Base-by-base conservation (phyloP, 805 yeast genomes). In the Metschnikowia peoriensis region DNA sequence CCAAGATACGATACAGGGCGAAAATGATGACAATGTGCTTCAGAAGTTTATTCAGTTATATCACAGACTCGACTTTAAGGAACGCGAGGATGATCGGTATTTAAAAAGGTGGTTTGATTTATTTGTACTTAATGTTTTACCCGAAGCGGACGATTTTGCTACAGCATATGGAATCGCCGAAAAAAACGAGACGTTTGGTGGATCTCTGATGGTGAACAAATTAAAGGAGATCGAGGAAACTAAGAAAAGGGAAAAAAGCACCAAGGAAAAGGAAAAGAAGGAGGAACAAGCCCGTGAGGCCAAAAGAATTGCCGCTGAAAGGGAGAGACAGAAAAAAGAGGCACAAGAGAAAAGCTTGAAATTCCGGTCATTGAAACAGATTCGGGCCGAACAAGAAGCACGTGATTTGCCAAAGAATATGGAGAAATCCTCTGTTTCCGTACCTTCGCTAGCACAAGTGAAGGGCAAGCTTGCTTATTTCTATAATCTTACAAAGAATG, bases 81-180 rank as follows among this genome's bases (percentile, higher is more conserved):
- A 22, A 15, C 17, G 38, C 2, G 42, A 32, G 12, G 61, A 59
- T 9, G 61, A 57, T 17, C 51, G 46, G 44, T 63, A 60, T 49
- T 52, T 61, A 40, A 57, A 56, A 27, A 63, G 68, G 44, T 56
- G 72, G 41, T 47, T 66, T 8, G 73, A 74, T 29, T 61, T 73
- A 52, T 67, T 66, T 50, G 67, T 70, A 15, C 70, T 66, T 54
- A 70, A 73, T 52, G 65, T 74, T 1, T 64, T 72, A 43, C 72
- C 76, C 1, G 64, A 63, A 11, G 53, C 62, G 15, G 67, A 68
- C 38, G 56, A 63, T 34, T 66, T 63, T 41, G 60, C 58, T 6
- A 64, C 66, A 29, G 72, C 79, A 1, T 57, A 47, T 38, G 50
- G 29, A 32, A 57, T 73, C 9, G 61, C 70, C n/a, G 57, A 58